These are phyloP conservation scores for Globisporangium carolinianum DNA, from an alignment of 352 stramenopile genomes.

Conservation along the genomic window DNA sequence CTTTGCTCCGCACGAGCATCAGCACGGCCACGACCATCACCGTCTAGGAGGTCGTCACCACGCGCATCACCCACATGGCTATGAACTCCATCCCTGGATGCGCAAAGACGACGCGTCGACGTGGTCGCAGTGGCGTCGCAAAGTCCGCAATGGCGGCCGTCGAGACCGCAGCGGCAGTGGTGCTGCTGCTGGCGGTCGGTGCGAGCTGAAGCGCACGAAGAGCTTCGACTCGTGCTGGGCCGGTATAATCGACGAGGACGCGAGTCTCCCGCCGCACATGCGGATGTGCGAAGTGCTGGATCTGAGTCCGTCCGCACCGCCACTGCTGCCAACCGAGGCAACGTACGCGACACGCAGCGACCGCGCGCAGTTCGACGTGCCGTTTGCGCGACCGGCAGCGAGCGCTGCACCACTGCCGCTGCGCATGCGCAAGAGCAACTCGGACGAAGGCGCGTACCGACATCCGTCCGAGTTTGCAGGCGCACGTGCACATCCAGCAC, in stretches of 20 bases:
- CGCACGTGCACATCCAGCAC: neutral
- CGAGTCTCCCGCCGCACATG: conserved; percentile 33
- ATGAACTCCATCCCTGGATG: neutral
- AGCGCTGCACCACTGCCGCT: neutral
- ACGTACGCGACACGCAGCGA: conserved; percentile 11
- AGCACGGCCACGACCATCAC: neutral
- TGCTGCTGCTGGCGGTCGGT: too few species aligned
- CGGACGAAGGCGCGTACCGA: conserved; percentile 11
- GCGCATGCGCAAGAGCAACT: conserved; percentile 11
- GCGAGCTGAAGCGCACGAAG: conserved; percentile 26
- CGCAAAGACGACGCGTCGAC: neutral
- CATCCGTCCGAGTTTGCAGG: neutral
- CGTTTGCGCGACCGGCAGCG: neutral
- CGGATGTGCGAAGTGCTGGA: conserved; percentile 39
- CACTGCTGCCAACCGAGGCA: conserved; percentile 11
- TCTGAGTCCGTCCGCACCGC: conserved; percentile 39
- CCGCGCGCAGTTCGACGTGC: conserved; percentile 4
- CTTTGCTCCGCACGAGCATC: neutral
- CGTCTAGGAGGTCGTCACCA: neutral
- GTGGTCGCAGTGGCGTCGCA: neutral
- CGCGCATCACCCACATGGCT: neutral
- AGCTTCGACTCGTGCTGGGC: conserved; percentile 45
- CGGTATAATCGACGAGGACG: conserved; percentile 14
- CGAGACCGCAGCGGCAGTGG: neutral
- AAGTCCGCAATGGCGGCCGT: neutral